Conservation (phyloP, 805 yeast species). For the Metschnikowia chrysomelidarum region DNA sequence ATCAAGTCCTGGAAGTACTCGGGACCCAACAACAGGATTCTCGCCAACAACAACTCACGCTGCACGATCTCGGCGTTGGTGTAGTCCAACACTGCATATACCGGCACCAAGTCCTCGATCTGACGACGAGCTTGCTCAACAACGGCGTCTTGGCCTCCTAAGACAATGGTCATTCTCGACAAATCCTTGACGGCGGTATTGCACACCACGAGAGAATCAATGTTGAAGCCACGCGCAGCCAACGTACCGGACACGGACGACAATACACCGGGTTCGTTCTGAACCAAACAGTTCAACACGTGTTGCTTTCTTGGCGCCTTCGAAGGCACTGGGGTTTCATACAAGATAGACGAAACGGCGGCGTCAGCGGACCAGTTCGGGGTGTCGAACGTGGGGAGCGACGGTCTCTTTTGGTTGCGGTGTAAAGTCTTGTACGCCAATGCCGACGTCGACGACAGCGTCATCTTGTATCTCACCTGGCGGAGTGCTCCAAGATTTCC, state of each 20-base stretch:
- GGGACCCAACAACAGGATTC: conserved; percentile 94
- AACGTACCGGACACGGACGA: conserved; percentile 90
- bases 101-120: conserved; percentile 96
- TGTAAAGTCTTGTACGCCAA: conserved; percentile 91
- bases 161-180: conserved; percentile 94
- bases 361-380: conserved; percentile 96
- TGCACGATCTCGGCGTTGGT: conserved; percentile 84
- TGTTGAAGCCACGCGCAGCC: conserved; percentile 98
- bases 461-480: conserved; percentile 18
- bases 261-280: conserved; percentile 97
- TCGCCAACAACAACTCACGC: conserved; percentile 87
- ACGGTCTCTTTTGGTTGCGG: conserved; percentile 82
- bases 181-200: conserved; percentile 94
- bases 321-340: conserved; percentile 78
- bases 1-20: conserved; percentile 95
- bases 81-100: conserved; percentile 95
- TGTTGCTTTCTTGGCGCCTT: conserved; percentile 72
- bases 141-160: conserved; percentile 92
- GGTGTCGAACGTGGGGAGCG: conserved; percentile 88
- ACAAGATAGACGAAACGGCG: conserved; percentile 92
- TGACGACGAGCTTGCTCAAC: conserved; percentile 98
- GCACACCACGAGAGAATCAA: conserved; percentile 95
- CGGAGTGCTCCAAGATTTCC: conserved; percentile 12
- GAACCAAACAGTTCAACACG: conserved; percentile 93
- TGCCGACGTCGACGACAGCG: conserved; percentile 81